Evolutionary conservation across 1,284 basidiomycete genomes (phyloP).

Genomic region (Leucoagaricus sp.): DNA sequence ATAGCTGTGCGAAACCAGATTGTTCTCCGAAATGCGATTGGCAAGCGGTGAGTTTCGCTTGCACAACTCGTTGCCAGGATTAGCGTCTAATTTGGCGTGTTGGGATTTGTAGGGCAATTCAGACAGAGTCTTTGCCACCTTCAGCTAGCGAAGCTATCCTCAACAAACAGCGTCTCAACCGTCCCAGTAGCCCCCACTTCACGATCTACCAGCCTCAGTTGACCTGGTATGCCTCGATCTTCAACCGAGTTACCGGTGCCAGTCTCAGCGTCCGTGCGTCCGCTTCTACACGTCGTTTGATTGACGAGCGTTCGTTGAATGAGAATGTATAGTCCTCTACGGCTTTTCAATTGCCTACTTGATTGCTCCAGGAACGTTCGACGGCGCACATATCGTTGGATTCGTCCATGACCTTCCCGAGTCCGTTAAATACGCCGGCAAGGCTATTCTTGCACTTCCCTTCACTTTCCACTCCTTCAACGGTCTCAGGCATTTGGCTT

Average conservation of each 20-base stretch:
- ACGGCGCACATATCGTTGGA: conserved; percentile 79
- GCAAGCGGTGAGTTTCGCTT: conserved; percentile 43
- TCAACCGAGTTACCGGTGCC: conserved; percentile 83
- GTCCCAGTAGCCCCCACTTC: conserved; percentile 91
- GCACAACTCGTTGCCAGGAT: conserved; percentile 13
- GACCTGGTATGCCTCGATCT: conserved; percentile 87
- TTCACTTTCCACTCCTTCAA: conserved; percentile 93
- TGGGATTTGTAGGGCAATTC: conserved; percentile 47
- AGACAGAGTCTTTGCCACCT: conserved; percentile 65
- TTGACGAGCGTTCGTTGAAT: not conserved
- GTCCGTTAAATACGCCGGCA: conserved; percentile 73
- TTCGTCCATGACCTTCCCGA: conserved; percentile 70
- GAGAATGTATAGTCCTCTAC: conserved; percentile 70
- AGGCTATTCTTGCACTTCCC: conserved; percentile 77
- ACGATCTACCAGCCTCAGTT: conserved; percentile 97
- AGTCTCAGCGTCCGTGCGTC: conserved; percentile 78
- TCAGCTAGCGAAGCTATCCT: conserved; percentile 68
- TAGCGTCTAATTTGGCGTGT: not conserved
- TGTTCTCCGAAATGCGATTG: conserved; percentile 40
- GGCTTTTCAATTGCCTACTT: conserved; percentile 89
- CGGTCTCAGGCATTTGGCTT: conserved; percentile 88
- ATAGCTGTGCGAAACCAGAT: conserved; percentile 43
- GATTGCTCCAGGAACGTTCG: conserved; percentile 77
- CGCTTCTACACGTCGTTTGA: not conserved
- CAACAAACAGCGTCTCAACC: conserved; percentile 82